Base-by-base conservation (phyloP, 2,329 filamentous ascomycete species). In the Penicillium sp. region DNA sequence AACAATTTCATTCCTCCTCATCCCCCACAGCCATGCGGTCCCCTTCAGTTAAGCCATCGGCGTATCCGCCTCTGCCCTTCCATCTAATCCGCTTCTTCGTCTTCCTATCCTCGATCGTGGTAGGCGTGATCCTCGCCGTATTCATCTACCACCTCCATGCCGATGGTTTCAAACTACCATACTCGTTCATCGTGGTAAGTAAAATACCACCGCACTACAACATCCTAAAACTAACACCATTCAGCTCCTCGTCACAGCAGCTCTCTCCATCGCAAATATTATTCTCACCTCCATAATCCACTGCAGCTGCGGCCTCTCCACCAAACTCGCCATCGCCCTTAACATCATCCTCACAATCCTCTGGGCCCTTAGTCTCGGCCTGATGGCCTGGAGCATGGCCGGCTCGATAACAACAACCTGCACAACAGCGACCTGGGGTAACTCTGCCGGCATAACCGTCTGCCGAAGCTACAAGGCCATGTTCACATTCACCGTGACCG, bases 401-500 rank as follows among this genome's bases (percentile, higher is more conserved):
- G 72, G 75, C 46, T 85, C 83, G 0, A 70, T 86, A 50, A 66
- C 72, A 7, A 78, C 82, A 53, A 72, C 75, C 54, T 85, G 83
- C 71, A 77, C 73, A 42, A 62, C 69, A 3, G 63, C 69, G 18
- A 77, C 78, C 65, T 86, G 83, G 83, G 76, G 77, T n/a, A 78
- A 77, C 32, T 74, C 77, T 1, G 75, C 77, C 3, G 83, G 83
- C 3, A 77, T 85, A 50, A 77, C 77, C 67, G 76, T 86, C 44
- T 86, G 83, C 64, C 70, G 79, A 49, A 72, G 77, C 53, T 86
- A 85, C 76, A 86, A 86, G 68, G 77, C 80, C 10, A 70, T 85
- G n/a, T 85, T 83, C 68, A 72, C 78, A 31, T 86, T 86, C 65
- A 75, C 77, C 4, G 62, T 82, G 27, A 57, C 81, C 29, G 81